These are phyloP conservation scores for Exophiala dermatitidis DNA, from an alignment of 2,329 filamentous ascomycete species.

Conservation along the genomic window DNA sequence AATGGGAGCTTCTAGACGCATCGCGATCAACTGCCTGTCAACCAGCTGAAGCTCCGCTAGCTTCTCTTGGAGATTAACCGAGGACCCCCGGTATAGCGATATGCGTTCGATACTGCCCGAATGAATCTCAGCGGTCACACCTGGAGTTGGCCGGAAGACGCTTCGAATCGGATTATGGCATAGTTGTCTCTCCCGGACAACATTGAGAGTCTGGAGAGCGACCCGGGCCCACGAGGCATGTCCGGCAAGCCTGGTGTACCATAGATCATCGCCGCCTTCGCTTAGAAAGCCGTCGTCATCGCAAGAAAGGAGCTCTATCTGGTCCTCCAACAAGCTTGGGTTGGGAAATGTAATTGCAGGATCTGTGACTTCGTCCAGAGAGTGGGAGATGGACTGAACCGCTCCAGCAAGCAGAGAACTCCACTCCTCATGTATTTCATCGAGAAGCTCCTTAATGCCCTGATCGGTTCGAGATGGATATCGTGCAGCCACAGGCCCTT, in stretches of 20 bases:
- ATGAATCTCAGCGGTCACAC: constrained; percentile 81
- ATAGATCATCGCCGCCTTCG: too few relatives aligned
- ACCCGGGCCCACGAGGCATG: constrained; percentile 91
- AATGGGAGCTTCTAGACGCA: too few relatives aligned
- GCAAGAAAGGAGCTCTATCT: too few relatives aligned
- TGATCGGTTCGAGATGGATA: constrained; percentile 87
- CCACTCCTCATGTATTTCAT: constrained; percentile 80
- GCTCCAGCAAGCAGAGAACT: constrained; percentile 73
- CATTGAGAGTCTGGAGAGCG: constrained; percentile 84
- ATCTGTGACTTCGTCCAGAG: constrained; percentile 73
- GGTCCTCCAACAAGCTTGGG: too few relatives aligned
- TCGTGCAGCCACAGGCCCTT: constrained; percentile 88
- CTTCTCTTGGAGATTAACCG: too few relatives aligned
- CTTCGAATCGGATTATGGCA: constrained; percentile 93
- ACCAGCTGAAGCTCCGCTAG: too few relatives aligned
- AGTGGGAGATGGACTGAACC: constrained; percentile 66
- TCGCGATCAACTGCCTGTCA: too few relatives aligned
- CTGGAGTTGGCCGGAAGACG: constrained; percentile 77
- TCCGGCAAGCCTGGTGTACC: constrained; percentile 45
- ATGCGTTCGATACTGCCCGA: constrained; percentile 81
- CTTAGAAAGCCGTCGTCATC: too few relatives aligned
- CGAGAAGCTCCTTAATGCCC: constrained; percentile 89
- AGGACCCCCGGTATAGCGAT: constrained; percentile 64
- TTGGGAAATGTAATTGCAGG: constrained; percentile 49
- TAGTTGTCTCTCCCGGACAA: constrained; percentile 93